These are phyloP conservation scores for Raddia distichophylla DNA, from an alignment of 176 grass and related monocot species.

Conservation along the genomic window DNA sequence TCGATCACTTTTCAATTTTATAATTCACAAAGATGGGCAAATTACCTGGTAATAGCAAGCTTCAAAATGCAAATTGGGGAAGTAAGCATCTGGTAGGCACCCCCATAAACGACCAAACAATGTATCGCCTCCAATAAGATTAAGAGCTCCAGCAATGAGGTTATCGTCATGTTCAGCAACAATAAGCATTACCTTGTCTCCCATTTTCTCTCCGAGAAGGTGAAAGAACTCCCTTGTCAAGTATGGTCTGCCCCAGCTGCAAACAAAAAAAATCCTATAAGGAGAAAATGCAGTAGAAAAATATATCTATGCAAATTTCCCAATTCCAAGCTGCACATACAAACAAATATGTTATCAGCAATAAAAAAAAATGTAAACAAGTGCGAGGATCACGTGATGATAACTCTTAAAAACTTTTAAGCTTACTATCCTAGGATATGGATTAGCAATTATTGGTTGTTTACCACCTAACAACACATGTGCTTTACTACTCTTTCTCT, in stretches of 20 bases:
- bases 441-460: slow-evolving; percentile 8
- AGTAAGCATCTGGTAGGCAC: slow-evolving; percentile 79
- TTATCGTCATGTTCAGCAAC: slow-evolving; percentile 75
- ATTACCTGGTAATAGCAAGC: slow-evolving; percentile 98
- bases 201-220: slow-evolving; percentile 82
- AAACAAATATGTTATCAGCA: not conserved
- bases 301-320: not conserved
- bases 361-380: not conserved
- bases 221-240: slow-evolving; percentile 93
- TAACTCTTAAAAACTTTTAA: not conserved
- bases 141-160: slow-evolving; percentile 86
- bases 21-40: slow-evolving; percentile 5
- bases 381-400: not conserved
- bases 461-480: slow-evolving; percentile 6
- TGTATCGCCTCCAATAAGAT: slow-evolving; percentile 89
- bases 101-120: slow-evolving; percentile 96
- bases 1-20: not conserved
- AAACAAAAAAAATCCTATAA: slow-evolving; percentile 30
- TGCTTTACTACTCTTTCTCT: not conserved
- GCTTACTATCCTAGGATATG: not conserved
- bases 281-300: not conserved
- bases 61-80: slow-evolving; percentile 97
- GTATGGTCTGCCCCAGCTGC: slow-evolving; percentile 88
- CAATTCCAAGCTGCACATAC: not conserved
- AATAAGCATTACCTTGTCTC: slow-evolving; percentile 78